Evolutionary conservation across 2,329 filamentous ascomycete species (phyloP).

Genomic region (Clonostachys solani): DNA sequence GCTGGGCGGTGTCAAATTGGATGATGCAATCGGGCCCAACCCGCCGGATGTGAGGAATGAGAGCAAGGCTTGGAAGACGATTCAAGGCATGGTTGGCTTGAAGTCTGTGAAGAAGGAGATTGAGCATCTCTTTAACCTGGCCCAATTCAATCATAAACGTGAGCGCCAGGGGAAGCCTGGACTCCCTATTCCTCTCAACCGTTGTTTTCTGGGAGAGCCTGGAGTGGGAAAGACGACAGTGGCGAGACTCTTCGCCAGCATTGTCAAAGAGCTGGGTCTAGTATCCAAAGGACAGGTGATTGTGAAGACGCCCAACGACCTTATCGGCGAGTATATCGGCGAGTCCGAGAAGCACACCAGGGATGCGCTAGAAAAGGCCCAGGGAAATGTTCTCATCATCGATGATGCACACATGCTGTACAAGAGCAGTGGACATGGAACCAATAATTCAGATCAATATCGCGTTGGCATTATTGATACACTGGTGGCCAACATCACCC

Average conservation of each 20-base stretch:
- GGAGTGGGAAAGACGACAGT: conserved; percentile 64
- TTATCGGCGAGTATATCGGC: conserved; percentile 49
- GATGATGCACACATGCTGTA: conserved; percentile 51
- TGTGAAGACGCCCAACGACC: conserved; percentile 55
- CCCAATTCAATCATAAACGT: not conserved
- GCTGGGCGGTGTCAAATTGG: not conserved
- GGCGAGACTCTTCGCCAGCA: conserved; percentile 56
- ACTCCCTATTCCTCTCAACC: conserved; percentile 35
- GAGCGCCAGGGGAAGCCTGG: not conserved
- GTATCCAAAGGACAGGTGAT: conserved; percentile 56
- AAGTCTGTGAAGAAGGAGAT: not conserved
- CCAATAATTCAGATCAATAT: not conserved
- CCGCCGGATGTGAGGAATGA: not conserved
- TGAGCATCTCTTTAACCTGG: not conserved
- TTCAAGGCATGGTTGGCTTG: not conserved
- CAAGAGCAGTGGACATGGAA: conserved; percentile 8
- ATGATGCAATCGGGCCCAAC: not conserved
- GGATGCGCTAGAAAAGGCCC: conserved; percentile 45
- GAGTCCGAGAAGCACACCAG: conserved; percentile 55
- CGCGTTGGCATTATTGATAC: not conserved
- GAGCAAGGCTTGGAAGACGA: not conserved
- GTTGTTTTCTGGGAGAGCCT: conserved; percentile 55
- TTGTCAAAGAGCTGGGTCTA: conserved; percentile 54
- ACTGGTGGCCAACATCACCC: not conserved
- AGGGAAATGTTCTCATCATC: conserved; percentile 60